phyloP scores from a whole-genome alignment of 169 alveolate genomes.

The Plasmodium chabaudi region DNA sequence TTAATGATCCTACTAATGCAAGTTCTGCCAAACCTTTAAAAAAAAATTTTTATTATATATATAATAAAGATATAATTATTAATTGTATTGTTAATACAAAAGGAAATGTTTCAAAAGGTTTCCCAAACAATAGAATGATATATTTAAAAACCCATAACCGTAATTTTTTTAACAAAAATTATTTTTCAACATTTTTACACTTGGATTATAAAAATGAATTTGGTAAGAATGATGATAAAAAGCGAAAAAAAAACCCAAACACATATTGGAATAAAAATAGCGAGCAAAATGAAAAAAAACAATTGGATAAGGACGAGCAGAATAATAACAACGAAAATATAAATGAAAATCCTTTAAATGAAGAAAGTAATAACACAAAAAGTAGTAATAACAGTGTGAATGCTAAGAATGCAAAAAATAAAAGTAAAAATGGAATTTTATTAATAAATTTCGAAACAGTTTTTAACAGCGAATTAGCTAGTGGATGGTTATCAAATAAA shows the following conservation, averaged over 20 bases:
- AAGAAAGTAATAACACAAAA: neutral
- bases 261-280: neutral
- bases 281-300: neutral
- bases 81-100: constrained; percentile 8
- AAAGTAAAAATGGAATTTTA: constrained; percentile 10
- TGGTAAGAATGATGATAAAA: neutral
- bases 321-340: neutral
- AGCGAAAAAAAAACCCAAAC: neutral
- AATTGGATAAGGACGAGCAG: too few relatives aligned
- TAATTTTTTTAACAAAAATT: constrained; percentile 30
- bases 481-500: constrained; percentile 54
- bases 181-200: neutral
- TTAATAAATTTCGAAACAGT: constrained; percentile 56
- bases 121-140: constrained; percentile 28
- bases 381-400: neutral
- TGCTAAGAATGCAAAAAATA: neutral
- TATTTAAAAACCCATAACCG: constrained; percentile 16
- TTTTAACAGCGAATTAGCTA: constrained; percentile 44
- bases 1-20: neutral
- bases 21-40: neutral
- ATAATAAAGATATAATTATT: constrained; percentile 17
- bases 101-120: constrained; percentile 9
- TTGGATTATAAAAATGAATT: neutral
- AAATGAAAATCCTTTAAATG: neutral
- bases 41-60: neutral